Evolutionary conservation across 2,329 filamentous ascomycete genomes (phyloP).

Genomic region (Neofusicoccum parvum): DNA sequence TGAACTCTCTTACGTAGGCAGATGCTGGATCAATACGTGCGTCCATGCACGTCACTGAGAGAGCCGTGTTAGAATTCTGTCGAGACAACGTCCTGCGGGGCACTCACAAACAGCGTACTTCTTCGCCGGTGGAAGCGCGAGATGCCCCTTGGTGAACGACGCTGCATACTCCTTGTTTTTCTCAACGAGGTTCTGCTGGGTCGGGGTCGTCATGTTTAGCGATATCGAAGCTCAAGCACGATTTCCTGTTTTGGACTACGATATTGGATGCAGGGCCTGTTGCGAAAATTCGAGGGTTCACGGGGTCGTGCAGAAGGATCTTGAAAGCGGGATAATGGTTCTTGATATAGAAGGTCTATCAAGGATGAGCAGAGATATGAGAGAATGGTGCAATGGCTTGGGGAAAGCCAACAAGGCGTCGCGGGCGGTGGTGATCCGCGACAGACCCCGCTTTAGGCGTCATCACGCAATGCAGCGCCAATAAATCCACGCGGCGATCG

Average conservation of each 20-base stretch:
- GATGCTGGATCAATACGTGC: conserved; percentile 68
- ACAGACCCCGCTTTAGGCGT: conserved; percentile 10
- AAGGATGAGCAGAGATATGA: not conserved
- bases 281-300: not conserved
- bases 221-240: not conserved
- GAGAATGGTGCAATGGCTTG: not conserved
- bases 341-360: not conserved
- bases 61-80: not conserved
- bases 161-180: conserved; percentile 61
- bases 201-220: conserved; percentile 45
- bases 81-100: not conserved
- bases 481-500: not conserved
- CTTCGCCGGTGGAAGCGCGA: conserved; percentile 70
- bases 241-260: not conserved
- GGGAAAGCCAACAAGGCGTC: not conserved
- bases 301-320: not conserved
- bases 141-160: conserved; percentile 65
- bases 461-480: conserved; percentile 7
- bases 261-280: not conserved
- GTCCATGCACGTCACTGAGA: conserved; percentile 77
- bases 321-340: not conserved
- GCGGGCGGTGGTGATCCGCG: not conserved
- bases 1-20: conserved; percentile 39
- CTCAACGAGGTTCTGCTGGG: conserved; percentile 58
- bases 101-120: conserved; percentile 64